Evolutionary conservation across 495 filamentous ascomycete genomes (phyloP), one percentile per base, ranked within the genome.

Genomic region (Daldinia caldariorum): DNA sequence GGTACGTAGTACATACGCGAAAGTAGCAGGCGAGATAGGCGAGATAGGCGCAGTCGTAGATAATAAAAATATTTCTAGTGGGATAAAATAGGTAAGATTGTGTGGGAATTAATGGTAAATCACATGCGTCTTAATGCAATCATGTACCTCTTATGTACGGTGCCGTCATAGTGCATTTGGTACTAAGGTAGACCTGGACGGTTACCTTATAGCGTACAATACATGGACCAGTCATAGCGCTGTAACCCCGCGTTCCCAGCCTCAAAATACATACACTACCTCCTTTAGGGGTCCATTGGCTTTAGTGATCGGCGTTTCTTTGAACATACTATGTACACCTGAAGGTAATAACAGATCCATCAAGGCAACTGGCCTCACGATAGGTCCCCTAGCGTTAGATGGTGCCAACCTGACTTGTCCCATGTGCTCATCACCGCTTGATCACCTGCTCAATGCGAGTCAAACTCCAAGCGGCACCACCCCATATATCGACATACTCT

Each of bases 81-180:
- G n/a, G n/a, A n/a, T n/a, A n/a, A n/a, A n/a, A n/a, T n/a, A n/a
- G n/a, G n/a, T n/a, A n/a, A n/a, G n/a, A n/a, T n/a, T n/a, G n/a
- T n/a, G n/a, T n/a, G n/a, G n/a, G n/a, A n/a, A n/a, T n/a, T n/a
- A n/a, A n/a, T 6, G 38, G 41, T 45, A 22, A 47, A 47, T 47
- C 43, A 47, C 43, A 47, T 47, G 43, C 18, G 10, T 47, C n/a
- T 7, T 45, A 45, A 14, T 3, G 16, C n/a, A 45, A 6, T 16
- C 2, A 45, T 18, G n/a, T 45, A 45, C 14, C n/a, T 26, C 38
- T 41, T 31, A 59, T 65, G 70, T 56, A 53, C 35, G 59, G 51
- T 75, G 66, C 38, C 70, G 73, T 75, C 73, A 75, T 75, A 68
- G 58, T 66, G 67, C 66, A 71, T 18, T 26, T 49, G 49, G 18